Evolutionary conservation across 202 grass and related monocot species (phyloP).

Genomic region (Digitaria exilis): DNA sequence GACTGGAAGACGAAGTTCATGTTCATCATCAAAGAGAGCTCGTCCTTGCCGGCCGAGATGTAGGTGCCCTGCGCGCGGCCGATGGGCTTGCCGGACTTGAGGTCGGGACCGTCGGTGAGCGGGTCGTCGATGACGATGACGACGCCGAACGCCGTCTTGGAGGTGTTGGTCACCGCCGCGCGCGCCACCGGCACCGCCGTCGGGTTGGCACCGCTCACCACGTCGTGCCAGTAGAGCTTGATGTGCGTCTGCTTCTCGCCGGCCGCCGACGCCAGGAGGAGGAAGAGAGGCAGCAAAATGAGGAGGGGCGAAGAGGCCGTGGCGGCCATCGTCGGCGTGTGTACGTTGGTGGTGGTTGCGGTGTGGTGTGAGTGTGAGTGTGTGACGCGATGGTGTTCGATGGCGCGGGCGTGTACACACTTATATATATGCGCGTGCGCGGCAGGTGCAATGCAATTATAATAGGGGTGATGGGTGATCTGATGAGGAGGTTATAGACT

Average conservation of each 20-base stretch:
- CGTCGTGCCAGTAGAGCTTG: conserved; percentile 74
- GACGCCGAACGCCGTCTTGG: conserved; percentile 51
- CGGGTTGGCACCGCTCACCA: conserved; percentile 53
- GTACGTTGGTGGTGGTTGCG: background rate
- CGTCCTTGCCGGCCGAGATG: conserved; percentile 45
- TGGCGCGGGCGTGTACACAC: background rate
- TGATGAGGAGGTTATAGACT: too few species aligned
- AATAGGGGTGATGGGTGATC: too few species aligned
- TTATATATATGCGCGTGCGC: background rate
- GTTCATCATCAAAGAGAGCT: conserved; percentile 42
- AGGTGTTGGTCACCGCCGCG: conserved; percentile 43
- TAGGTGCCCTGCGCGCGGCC: conserved; percentile 83
- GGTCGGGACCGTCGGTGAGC: conserved; percentile 44
- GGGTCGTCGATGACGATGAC: conserved; percentile 66
- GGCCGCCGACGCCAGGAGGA: background rate
- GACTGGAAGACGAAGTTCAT: conserved; percentile 78
- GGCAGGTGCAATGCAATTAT: too few species aligned
- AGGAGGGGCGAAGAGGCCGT: background rate
- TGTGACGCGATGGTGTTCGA: too few species aligned
- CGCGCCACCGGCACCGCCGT: conserved; percentile 56
- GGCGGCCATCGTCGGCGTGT: conserved; percentile 3
- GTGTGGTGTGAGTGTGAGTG: too few species aligned
- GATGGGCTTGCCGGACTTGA: conserved; percentile 24
- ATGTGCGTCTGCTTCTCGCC: conserved; percentile 51
- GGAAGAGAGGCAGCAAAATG: background rate